Base-by-base conservation (phyloP, 805 yeast species). In the Sugiyamaella floridensis region DNA sequence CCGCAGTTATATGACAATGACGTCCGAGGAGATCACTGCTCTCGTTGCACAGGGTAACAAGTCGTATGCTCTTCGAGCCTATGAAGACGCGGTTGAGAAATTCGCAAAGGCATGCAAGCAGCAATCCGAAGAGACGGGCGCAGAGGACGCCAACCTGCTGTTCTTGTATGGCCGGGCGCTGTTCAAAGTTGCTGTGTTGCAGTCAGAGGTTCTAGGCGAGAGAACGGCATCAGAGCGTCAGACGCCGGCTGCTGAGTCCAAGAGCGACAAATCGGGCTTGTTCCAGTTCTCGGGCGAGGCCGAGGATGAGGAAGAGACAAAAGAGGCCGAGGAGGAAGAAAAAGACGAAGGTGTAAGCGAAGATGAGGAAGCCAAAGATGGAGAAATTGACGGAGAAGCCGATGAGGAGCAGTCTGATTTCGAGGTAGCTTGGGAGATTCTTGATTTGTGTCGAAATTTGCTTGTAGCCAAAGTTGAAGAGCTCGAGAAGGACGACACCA, bases 361-460 rank as follows among this genome's bases (percentile, higher is more conserved):
- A 22, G 65, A 55, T 6, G 62, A 61, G 3, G 67, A 60, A 18
- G 64, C 54, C 52, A 69, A 45, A 29, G 63, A 56, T 7, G 64
- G 51, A 2, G 66, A 62, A 2, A 65, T 61, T 4, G 57, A 55
- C 10, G 67, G 61, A 12, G 68, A 60, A 8, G 57, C 50, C 14
- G 78, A 67, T 19, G 76, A 72, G 32, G 79, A 79, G 42, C 86
- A 82, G 57, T 76, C 81, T 15, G 95, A 85, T 61, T 87, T 92
- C 62, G 95, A 86, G 64, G 79, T 83, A 15, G 95, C 97, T 0
- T 86, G 96, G 93, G 93, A 86, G 37, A 78, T 87, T 8, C 71
- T 89, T 16, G 96, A 90, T 64, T 72, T 87, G 41, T 78, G 96
- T 1, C 77, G 97, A 56, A 75, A 84, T 1, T 65, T 86, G 44